Evolutionary conservation across 2,329 filamentous ascomycete genomes (phyloP).

Genomic region (Cryphonectria naterciae): DNA sequence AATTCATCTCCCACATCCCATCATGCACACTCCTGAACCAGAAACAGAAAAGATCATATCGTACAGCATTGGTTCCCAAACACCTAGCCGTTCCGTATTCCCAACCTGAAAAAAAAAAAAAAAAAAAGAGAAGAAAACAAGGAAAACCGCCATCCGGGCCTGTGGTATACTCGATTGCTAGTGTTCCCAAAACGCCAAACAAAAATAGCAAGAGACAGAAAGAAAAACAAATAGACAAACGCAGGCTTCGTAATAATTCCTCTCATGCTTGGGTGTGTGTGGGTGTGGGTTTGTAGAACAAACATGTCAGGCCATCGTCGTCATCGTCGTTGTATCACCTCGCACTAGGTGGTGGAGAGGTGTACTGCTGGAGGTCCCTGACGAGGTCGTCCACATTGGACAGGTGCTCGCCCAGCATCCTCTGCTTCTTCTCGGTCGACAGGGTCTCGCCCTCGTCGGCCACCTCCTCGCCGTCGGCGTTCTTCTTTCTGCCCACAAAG

Average conservation of each 20-base stretch:
- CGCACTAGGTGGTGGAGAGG: slow-evolving; percentile 53
- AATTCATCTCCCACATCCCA: slow-evolving; percentile 1
- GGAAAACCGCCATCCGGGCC: not conserved
- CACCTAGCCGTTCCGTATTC: not conserved
- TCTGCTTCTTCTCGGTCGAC: slow-evolving; percentile 81
- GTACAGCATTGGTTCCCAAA: slow-evolving; percentile 9
- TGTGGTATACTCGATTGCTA: not conserved
- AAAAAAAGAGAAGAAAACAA: too few relatives aligned
- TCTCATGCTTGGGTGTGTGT: not conserved
- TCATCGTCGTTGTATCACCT: not conserved
- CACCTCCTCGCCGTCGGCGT: slow-evolving; percentile 39
- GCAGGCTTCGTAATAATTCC: not conserved
- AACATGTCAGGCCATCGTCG: not conserved
- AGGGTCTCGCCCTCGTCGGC: slow-evolving; percentile 53
- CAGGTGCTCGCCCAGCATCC: slow-evolving; percentile 74
- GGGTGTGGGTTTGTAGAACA: not conserved
- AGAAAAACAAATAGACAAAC: not conserved
- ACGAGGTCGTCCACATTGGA: slow-evolving; percentile 85
- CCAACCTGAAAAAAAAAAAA: not conserved
- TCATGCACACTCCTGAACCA: not conserved
- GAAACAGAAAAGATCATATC: not conserved
- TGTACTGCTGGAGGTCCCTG: slow-evolving; percentile 78
- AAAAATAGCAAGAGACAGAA: not conserved
- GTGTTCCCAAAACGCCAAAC: slow-evolving; percentile 8
- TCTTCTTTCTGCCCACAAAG: slow-evolving; percentile 44